These are phyloP conservation scores for Cymbidium sinense DNA, from an alignment of 106 monocot species.

Conservation along the genomic window DNA sequence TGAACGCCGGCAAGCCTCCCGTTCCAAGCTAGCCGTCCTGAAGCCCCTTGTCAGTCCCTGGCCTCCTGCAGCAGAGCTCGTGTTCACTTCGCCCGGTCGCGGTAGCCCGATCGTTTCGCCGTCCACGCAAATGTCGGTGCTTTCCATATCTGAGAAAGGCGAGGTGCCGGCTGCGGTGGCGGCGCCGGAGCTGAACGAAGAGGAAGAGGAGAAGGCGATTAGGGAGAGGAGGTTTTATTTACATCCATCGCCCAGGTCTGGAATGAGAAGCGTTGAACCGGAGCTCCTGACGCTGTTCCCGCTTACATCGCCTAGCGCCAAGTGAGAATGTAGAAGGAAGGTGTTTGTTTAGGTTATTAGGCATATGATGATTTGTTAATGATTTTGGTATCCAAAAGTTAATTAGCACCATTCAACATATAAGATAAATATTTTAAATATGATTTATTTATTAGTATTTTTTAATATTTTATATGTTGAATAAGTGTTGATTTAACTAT, in stretches of 20 bases:
- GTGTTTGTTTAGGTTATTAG: no score
- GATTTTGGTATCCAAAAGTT: no score
- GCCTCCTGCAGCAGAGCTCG: not conserved
- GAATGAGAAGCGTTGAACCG: slow-evolving; percentile 14
- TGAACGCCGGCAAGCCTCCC: slow-evolving; percentile 22
- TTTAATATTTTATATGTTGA: no score
- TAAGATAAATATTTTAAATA: no score
- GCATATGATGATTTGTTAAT: no score
- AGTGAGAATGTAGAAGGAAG: not conserved
- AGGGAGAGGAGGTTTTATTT: slow-evolving; percentile 41
- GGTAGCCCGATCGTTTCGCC: slow-evolving; percentile 18
- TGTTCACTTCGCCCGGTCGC: not conserved
- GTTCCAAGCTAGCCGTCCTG: slow-evolving; percentile 17
- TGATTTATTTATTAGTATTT: no score
- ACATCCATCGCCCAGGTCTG: slow-evolving; percentile 29
- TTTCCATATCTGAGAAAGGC: slow-evolving; percentile 8
- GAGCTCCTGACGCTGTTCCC: slow-evolving; percentile 30
- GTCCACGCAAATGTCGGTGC: slow-evolving; percentile 8
- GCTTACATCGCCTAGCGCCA: not conserved
- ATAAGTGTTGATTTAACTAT: no score
- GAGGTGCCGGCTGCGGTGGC: no score
- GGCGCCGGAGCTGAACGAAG: slow-evolving; percentile 12
- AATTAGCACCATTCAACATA: no score
- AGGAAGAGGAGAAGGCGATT: slow-evolving; percentile 45
- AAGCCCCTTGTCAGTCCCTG: slow-evolving; percentile 9